Percentiles rank a stretch among this genome's conserved stretches.
phyloP scores from a whole-genome alignment of 495 filamentous ascomycete genomes.

The Daldinia childiae region DNA sequence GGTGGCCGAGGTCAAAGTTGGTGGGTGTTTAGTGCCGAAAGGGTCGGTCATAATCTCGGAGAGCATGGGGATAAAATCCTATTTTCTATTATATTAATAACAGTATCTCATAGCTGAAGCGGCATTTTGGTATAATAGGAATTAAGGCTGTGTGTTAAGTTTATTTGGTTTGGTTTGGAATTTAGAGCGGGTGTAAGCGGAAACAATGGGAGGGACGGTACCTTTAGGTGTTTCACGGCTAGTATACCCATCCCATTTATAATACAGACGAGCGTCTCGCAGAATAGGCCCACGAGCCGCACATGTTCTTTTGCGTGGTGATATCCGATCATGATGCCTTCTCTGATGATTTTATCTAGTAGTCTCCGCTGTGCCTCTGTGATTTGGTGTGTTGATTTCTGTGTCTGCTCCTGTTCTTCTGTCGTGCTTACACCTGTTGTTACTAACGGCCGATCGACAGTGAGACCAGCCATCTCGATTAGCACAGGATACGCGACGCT shows the following conservation, averaged over 20 bases:
- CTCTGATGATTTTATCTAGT: slow-evolving; percentile 64
- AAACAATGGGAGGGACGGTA: slow-evolving; percentile 27
- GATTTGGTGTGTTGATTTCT: slow-evolving; percentile 9
- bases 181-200: not conserved
- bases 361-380: slow-evolving; percentile 46
- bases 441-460: not conserved
- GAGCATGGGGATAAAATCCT: slow-evolving; percentile 75
- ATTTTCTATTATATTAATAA: not conserved
- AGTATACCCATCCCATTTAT: slow-evolving; percentile 71
- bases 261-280: slow-evolving; percentile 63
- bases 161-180: not conserved
- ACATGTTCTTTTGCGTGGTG: slow-evolving; percentile 62
- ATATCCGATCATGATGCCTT: slow-evolving; percentile 65
- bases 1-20: slow-evolving; percentile 64
- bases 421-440: not conserved
- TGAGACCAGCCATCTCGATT: slow-evolving; percentile 63
- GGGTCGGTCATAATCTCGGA: slow-evolving; percentile 72
- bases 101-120: not conserved
- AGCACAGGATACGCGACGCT: slow-evolving; percentile 73
- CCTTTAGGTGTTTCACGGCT: slow-evolving; percentile 78
- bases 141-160: not conserved
- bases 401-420: not conserved
- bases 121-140: slow-evolving; percentile 9
- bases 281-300: slow-evolving; percentile 64
- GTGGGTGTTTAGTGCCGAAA: slow-evolving; percentile 67